phyloP scores from a whole-genome alignment of 306 rosid species.

The Gleditsia sinensis region DNA sequence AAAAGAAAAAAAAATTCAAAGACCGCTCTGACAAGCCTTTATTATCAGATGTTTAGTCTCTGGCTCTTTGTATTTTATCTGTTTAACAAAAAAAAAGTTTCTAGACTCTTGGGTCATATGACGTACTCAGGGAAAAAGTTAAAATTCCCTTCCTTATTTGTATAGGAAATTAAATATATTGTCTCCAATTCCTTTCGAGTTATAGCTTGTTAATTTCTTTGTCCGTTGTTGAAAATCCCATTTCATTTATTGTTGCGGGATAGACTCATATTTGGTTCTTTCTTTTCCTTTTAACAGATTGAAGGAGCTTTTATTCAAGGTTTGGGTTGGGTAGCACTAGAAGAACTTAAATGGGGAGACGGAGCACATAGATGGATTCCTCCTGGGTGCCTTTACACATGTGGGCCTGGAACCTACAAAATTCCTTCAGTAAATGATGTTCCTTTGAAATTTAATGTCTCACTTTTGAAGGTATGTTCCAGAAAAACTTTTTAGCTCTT shows the following conservation, averaged over 20 bases:
- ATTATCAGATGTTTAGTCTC: background rate
- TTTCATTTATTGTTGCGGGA: slow-evolving; percentile 11
- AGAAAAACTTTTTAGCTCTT: slow-evolving; percentile 18
- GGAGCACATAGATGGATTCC: slow-evolving; percentile 85
- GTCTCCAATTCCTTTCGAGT: slow-evolving; percentile 12
- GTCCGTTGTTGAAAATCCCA: slow-evolving; percentile 9
- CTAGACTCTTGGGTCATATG: background rate
- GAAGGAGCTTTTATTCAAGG: slow-evolving; percentile 98
- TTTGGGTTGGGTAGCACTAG: slow-evolving; percentile 93
- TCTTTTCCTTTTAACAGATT: slow-evolving; percentile 48
- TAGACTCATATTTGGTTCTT: slow-evolving; percentile 26
- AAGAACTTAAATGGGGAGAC: slow-evolving; percentile 99
- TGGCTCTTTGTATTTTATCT: background rate
- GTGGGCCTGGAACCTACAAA: slow-evolving; percentile 90
- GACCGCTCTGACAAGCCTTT: background rate
- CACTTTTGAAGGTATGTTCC: slow-evolving; percentile 80
- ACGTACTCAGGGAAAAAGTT: background rate
- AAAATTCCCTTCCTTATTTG: background rate
- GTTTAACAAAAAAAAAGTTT: background rate
- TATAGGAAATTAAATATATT: background rate
- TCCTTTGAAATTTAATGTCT: slow-evolving; percentile 76
- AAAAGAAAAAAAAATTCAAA: background rate
- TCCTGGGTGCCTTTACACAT: slow-evolving; percentile 72
- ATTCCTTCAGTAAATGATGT: slow-evolving; percentile 86
- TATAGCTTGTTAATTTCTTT: background rate